Evolutionary conservation across 2,329 filamentous ascomycete genomes (phyloP), one percentile per base, ranked within the genome.

Genomic region (Claviceps monticola): DNA sequence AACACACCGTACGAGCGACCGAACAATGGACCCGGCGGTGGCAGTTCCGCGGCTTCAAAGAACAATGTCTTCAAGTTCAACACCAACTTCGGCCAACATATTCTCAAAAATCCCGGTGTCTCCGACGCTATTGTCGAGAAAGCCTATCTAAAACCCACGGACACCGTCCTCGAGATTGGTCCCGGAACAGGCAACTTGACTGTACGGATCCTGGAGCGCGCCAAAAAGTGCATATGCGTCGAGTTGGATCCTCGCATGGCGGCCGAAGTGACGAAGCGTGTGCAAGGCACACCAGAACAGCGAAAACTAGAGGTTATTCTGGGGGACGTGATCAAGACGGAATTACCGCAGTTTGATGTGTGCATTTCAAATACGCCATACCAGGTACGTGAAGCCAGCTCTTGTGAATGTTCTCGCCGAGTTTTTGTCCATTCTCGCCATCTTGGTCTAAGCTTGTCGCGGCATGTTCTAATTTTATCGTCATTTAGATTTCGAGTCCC

Each of bases 61-160:
- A 89, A 95, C 72, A 90, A 87, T 61, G 88, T 96, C 68, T 97
- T 97, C 80, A 95, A 94, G 67, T 95, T 96, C 81, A 95, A 95
- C 74, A 93, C 86, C 60, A 75, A 91, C 66, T 80, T 93, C 58
- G 89, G 91, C 60, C 75, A 79, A 65, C 88, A 97, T 68, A 93
- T 98, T 56, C 77, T 97, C 58, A 96, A 95, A 68, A 95, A 95
- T 67, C 87, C 87, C 1, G 86, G 86, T 61, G 85, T 94, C 48
- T 85, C 86, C 4, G 82, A 86, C 63, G 82, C 82, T 49, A 91
- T 72, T 52, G 69, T 72, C 57, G 66, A 68, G 54, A 97, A 97
- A 71, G 87, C 89, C 16, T 81, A 84, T 60, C 76, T 98, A 41
- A 95, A 96, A 65, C 90, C 93, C 53, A 91, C 86, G 37, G 93